Evolutionary conservation across 2,329 filamentous ascomycete species (phyloP).

Genomic region (Cordyceps cicadae): DNA sequence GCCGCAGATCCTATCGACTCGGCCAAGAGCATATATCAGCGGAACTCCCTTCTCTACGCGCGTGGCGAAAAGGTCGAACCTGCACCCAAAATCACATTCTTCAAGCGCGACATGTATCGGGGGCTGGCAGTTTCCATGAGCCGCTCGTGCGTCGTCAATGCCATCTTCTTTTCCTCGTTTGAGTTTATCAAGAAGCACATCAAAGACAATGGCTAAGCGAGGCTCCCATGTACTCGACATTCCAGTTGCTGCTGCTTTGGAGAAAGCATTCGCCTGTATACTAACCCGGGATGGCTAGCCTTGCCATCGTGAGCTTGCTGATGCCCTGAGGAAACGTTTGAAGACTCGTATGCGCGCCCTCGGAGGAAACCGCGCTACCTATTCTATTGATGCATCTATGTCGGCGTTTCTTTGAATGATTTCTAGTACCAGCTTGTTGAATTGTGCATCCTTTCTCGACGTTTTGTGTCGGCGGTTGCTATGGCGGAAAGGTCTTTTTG

Average conservation of each 20-base stretch:
- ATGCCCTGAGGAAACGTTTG: background rate
- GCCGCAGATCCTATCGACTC: conserved; percentile 62
- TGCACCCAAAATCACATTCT: conserved; percentile 68
- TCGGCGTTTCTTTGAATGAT: conserved; percentile 6
- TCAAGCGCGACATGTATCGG: conserved; percentile 71
- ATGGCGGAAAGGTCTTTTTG: background rate
- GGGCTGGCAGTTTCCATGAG: conserved; percentile 77
- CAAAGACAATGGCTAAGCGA: conserved; percentile 32
- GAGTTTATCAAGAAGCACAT: conserved; percentile 71
- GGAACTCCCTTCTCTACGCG: conserved; percentile 65
- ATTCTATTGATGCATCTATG: conserved; percentile 6
- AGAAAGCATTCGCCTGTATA: background rate
- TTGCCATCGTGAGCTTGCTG: background rate
- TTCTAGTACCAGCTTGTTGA: background rate
- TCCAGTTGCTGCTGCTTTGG: background rate
- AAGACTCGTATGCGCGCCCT: background rate
- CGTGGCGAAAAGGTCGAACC: conserved; percentile 55
- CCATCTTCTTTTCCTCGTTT: conserved; percentile 84
- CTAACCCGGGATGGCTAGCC: background rate
- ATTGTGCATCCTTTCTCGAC: background rate
- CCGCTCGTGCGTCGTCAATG: conserved; percentile 74
- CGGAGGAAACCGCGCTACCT: background rate
- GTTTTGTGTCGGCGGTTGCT: background rate
- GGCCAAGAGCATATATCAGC: conserved; percentile 78
- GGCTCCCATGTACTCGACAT: background rate